Evolutionary conservation across 2,329 filamentous ascomycete genomes (phyloP).

Genomic region (Trichophyton mentagrophytes): DNA sequence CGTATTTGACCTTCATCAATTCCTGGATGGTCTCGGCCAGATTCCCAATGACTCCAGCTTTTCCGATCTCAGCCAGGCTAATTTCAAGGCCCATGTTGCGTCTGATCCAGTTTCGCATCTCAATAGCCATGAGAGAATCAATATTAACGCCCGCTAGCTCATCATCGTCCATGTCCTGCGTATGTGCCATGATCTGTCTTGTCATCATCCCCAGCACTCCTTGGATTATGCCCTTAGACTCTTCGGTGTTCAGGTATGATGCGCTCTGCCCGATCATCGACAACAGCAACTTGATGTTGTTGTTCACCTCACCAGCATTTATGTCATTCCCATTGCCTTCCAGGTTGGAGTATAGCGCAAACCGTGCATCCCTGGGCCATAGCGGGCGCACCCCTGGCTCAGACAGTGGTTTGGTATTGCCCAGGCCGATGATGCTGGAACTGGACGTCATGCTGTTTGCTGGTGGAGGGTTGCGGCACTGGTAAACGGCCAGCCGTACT

Average conservation of each 20-base stretch:
- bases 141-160: constrained; percentile 10
- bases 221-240: not conserved
- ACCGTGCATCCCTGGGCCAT: not conserved
- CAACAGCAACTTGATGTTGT: not conserved
- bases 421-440: not conserved
- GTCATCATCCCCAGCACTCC: constrained; percentile 12
- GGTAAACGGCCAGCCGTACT: not conserved
- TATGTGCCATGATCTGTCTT: constrained; percentile 3
- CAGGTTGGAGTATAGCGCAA: not conserved
- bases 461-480: not conserved
- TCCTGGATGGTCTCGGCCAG: not conserved
- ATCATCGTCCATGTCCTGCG: constrained; percentile 3
- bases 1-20: not conserved
- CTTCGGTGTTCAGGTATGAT: not conserved
- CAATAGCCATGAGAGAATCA: constrained; percentile 16
- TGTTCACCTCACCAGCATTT: not conserved
- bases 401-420: not conserved
- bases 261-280: not conserved
- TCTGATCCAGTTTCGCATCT: constrained; percentile 13
- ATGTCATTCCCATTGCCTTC: not conserved
- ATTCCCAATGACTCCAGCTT: not conserved
- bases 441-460: not conserved
- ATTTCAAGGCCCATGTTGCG: constrained; percentile 6
- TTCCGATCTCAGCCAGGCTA: not conserved
- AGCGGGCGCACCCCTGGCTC: not conserved